Conservation (phyloP, 2,329 filamentous ascomycete genomes). For the Dothistroma pini region DNA sequence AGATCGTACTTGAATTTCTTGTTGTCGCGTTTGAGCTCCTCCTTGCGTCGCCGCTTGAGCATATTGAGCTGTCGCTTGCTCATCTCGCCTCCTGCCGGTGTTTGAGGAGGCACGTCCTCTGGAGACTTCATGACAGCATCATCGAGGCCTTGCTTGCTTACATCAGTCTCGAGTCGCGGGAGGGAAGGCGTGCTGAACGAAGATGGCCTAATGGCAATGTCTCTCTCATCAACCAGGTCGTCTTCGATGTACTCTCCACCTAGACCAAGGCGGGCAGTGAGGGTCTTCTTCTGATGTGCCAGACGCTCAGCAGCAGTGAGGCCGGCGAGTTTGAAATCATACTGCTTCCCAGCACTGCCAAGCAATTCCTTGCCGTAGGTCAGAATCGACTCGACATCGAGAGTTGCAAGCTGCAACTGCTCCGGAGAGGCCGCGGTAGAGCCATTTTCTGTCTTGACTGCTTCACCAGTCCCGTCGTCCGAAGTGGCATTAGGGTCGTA, state of each 20-base stretch:
- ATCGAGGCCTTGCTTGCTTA: conserved; percentile 40
- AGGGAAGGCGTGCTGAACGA: conserved; percentile 36
- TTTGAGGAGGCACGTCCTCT: conserved; percentile 29
- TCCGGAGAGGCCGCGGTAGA: conserved; percentile 40
- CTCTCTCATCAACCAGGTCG: conserved; percentile 67
- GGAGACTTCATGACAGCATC: conserved; percentile 31
- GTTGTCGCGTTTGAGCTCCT: conserved; percentile 81
- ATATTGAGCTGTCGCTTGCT: conserved; percentile 94
- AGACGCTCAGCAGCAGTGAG: conserved; percentile 79
- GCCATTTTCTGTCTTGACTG: conserved; percentile 57
- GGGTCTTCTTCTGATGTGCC: conserved; percentile 83
- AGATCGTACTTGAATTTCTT: conserved; percentile 79
- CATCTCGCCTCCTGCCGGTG: conserved; percentile 49
- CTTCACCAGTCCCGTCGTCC: conserved; percentile 33
- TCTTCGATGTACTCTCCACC: conserved; percentile 82
- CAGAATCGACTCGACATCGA: conserved; percentile 77
- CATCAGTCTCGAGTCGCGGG: conserved; percentile 52
- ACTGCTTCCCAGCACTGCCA: conserved; percentile 72
- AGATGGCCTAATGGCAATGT: conserved; percentile 50
- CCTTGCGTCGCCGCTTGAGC: conserved; percentile 88
- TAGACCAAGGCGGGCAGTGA: conserved; percentile 76
- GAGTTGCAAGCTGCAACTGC: conserved; percentile 65
- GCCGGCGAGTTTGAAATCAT: conserved; percentile 78
- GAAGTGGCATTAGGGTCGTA: conserved; percentile 69
- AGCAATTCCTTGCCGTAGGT: conserved; percentile 80